Base-by-base conservation (phyloP, 441 rosid species). In the Jatropha podagrica region DNA sequence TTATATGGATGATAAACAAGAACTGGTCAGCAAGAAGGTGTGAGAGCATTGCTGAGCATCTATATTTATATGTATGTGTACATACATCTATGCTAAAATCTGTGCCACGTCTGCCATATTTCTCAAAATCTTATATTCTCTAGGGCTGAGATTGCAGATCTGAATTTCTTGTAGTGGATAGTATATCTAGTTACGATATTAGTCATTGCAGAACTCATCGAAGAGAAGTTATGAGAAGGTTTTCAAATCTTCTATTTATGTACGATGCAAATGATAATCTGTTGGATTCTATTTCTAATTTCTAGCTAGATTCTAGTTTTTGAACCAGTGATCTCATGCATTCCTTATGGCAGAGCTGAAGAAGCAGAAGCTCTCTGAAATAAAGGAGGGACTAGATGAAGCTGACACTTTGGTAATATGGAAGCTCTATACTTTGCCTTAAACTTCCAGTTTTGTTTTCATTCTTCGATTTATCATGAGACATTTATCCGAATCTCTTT, bases 311-410 rank as follows among this genome's bases (percentile, higher is more conserved):
- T 11, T 51, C 9, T 65, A 14, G 48, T 59, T 27, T 70, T 61
- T 60, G 40, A 11, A 15, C 42, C 8, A 27, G 56, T 51, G 18
- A 73, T 72, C 12, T 17, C 26, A 41, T 72, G 27, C 15, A 8
- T 63, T 64, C 18, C 20, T 38, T 64, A 17, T 65, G 13, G 72
- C 88, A 92, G 98, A 94, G 83, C 89, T 83, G 82, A 92, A 83
- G 86, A 93, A 89, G 86, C 96, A 94, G 81, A 92, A 85, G 78
- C 81, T 92, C 27, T 85, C 94, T 58, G 97, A 94, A 46, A 79
- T 92, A 4, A 88, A 80, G 78, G 73, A 81, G 64, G 92, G 91
- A 15, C 52, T 94, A 55, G 97, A 89, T 61, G n/a, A 61, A 79
- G 97, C 93, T 41, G 98, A 94, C 74, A 76, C 86, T 65, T 79